A percentile compares a stretch with the other conserved stretches of the same genome.
Evolutionary conservation across 169 alveolate genomes (phyloP).

Genomic region (Babesia sp.): DNA sequence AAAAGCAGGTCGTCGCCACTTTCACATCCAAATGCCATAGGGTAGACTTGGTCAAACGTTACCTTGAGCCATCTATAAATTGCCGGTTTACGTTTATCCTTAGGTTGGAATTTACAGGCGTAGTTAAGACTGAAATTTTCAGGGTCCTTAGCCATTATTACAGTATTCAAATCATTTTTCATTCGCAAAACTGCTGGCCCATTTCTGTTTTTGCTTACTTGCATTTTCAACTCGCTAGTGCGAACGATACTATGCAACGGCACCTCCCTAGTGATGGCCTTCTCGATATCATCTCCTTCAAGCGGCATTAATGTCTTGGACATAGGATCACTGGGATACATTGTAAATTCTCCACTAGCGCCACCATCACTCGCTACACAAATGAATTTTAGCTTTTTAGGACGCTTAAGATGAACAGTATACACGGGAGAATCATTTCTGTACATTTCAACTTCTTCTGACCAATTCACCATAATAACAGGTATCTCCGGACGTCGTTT

Average conservation of each 20-base stretch:
- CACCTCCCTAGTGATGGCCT: neutral
- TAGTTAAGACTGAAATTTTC: slow-evolving; percentile 41
- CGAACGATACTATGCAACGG: neutral
- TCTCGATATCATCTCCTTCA: neutral
- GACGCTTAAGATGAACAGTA: too few relatives aligned
- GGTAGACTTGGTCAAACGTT: slow-evolving; percentile 38
- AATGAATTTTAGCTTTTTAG: neutral
- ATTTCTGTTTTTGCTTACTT: neutral
- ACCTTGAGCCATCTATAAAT: slow-evolving; percentile 45
- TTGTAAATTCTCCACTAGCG: neutral
- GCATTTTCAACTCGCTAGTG: neutral
- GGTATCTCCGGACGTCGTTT: too few relatives aligned
- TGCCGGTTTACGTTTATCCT: neutral
- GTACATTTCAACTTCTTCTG: too few relatives aligned
- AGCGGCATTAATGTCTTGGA: neutral
- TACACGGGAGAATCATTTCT: too few relatives aligned
- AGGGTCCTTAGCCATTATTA: slow-evolving; percentile 43
- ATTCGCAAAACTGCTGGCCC: neutral
- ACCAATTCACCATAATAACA: too few relatives aligned
- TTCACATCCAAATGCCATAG: slow-evolving; percentile 62
- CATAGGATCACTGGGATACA: neutral
- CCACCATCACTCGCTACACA: neutral
- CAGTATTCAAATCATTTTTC: slow-evolving; percentile 7
- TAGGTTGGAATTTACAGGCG: slow-evolving; percentile 38
- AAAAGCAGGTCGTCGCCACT: slow-evolving; percentile 26